These are phyloP conservation scores for Nakaseomyces delphensis DNA, from an alignment of 1,139 yeast genomes.

Conservation along the genomic window DNA sequence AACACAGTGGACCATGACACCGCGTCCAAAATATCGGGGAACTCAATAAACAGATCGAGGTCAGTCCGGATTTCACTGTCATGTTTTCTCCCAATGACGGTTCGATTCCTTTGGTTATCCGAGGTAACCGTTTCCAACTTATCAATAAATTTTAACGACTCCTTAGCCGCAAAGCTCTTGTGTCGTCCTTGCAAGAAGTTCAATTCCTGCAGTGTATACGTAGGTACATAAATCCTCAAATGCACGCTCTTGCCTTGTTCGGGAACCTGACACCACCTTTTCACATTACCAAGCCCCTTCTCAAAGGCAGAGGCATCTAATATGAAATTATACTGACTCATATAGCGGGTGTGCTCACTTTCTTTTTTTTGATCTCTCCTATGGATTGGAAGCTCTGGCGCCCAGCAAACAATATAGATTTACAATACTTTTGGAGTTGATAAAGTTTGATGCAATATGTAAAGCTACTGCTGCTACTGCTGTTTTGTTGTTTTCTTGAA, in stretches of 20 bases:
- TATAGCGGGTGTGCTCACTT: too few species aligned
- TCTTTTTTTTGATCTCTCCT: too few species aligned
- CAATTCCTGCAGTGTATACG: constrained; percentile 26
- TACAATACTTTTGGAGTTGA: too few species aligned
- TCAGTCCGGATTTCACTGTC: constrained; percentile 1
- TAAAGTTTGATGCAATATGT: too few species aligned
- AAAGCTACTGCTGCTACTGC: too few species aligned
- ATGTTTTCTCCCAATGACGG: constrained; percentile 3
- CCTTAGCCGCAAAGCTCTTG: constrained; percentile 25
- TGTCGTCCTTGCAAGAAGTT: constrained; percentile 24
- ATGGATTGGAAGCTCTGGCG: too few species aligned
- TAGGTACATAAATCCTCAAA: constrained; percentile 26
- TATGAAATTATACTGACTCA: constrained; percentile 25
- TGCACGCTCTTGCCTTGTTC: constrained; percentile 13
- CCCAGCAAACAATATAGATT: too few species aligned
- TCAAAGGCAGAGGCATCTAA: constrained; percentile 30
- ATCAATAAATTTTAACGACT: constrained; percentile 27
- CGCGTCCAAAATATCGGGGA: constrained; percentile 24
- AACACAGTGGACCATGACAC: constrained; percentile 26
- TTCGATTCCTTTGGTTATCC: constrained; percentile 1
- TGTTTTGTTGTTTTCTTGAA: too few species aligned
- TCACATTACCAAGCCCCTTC: constrained; percentile 29
- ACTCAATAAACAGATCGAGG: constrained; percentile 24
- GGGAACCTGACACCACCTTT: constrained; percentile 21
- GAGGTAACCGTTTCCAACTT: constrained; percentile 10